Conservation (phyloP, 352 stramenopile genomes). For the Globisporangium iwayamae region DNA sequence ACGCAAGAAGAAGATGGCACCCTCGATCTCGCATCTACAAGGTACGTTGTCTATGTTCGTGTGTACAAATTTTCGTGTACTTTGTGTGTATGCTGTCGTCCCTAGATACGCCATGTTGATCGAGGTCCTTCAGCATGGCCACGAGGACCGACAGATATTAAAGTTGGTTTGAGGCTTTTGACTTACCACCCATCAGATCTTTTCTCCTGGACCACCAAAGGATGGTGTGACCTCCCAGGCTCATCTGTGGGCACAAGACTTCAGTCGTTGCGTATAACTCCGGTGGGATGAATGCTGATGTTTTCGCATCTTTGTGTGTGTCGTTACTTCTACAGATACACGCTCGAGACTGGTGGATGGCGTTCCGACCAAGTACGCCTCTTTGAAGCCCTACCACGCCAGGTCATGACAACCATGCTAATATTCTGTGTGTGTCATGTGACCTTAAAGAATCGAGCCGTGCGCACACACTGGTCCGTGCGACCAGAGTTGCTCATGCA, state of each 20-base stretch:
- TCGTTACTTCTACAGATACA: constrained; percentile 22
- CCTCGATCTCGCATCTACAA: constrained; percentile 63
- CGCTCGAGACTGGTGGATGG: constrained; percentile 42
- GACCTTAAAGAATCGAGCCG: constrained; percentile 54
- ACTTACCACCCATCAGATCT: neutral
- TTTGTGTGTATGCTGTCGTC: constrained; percentile 16
- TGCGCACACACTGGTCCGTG: constrained; percentile 88
- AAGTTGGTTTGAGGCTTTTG: constrained; percentile 9
- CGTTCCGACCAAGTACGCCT: constrained; percentile 50
- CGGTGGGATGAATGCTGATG: neutral
- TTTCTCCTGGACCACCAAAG: constrained; percentile 29
- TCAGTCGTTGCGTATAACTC: neutral
- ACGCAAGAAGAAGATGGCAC: constrained; percentile 55
- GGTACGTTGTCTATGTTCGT: constrained; percentile 38
- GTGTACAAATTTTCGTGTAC: constrained; percentile 9
- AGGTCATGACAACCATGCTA: neutral
- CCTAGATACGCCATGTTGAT: constrained; percentile 57
- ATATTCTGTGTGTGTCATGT: neutral
- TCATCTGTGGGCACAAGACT: constrained; percentile 20
- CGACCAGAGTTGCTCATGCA: constrained; percentile 84
- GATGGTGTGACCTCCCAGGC: constrained; percentile 18
- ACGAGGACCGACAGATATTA: constrained; percentile 50
- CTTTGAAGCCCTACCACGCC: neutral
- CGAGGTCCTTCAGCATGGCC: constrained; percentile 29
- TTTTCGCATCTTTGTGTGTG: neutral